Evolutionary conservation across 2,329 filamentous ascomycete species (phyloP).

Genomic region (Sporothrix phasma): DNA sequence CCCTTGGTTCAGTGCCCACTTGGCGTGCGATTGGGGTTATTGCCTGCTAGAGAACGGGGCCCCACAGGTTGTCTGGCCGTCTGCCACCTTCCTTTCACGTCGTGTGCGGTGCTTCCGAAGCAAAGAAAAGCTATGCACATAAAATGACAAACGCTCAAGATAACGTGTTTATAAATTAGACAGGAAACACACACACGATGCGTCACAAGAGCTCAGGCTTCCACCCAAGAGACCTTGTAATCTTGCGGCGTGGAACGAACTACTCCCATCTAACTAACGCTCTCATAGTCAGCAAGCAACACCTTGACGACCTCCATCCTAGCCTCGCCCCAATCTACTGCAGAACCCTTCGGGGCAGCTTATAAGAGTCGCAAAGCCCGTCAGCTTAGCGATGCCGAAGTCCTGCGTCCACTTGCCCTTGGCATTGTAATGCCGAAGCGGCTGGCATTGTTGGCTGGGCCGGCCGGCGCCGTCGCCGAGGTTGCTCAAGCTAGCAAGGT

Average conservation of each 20-base stretch:
- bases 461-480: conserved; percentile 18
- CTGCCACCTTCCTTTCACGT: conserved; percentile 2
- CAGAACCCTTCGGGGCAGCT: conserved; percentile 8
- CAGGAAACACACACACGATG: too few species aligned
- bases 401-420: conserved; percentile 23
- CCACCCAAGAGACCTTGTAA: not conserved
- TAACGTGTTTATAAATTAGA: not conserved
- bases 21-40: not conserved
- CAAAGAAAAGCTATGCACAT: too few species aligned
- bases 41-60: not conserved
- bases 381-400: conserved; percentile 22
- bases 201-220: not conserved
- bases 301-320: too few species aligned
- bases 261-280: not conserved
- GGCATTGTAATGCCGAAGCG: conserved; percentile 24
- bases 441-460: conserved; percentile 23
- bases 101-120: not conserved
- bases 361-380: conserved; percentile 23
- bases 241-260: not conserved
- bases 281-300: not conserved
- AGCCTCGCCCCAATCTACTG: too few species aligned
- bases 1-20: not conserved
- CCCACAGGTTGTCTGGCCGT: not conserved
- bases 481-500: conserved; percentile 23
- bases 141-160: not conserved